Conservation (phyloP, 2,329 filamentous ascomycete species). For the Xenosphaeropsis pyriputrescens region DNA sequence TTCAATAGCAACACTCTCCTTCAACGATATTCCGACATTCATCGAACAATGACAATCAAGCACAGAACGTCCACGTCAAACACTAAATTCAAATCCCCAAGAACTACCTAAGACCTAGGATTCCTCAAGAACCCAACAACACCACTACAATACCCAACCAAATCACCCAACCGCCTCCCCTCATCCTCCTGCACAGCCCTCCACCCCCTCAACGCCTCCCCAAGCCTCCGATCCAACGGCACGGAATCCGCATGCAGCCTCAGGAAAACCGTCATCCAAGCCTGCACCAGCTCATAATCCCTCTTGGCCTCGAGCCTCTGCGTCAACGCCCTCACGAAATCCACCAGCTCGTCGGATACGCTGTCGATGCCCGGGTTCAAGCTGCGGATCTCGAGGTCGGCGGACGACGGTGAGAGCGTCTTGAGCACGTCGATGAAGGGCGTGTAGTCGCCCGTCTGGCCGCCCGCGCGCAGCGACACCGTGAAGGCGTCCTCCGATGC, state of each 20-base stretch:
- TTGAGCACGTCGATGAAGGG: slow-evolving; percentile 68
- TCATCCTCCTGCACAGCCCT: slow-evolving; percentile 59
- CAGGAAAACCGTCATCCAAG: slow-evolving; percentile 94
- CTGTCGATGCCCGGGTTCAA: slow-evolving; percentile 32
- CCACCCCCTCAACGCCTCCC: slow-evolving; percentile 52
- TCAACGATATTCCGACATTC: no score
- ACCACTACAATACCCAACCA: slow-evolving; percentile 80
- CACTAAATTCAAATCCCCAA: no score
- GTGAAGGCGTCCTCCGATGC: slow-evolving; percentile 44
- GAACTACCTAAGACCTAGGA: slow-evolving; percentile 17
- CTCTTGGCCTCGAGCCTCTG: slow-evolving; percentile 48
- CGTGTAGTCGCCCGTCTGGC: slow-evolving; percentile 42
- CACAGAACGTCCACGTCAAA: no score
- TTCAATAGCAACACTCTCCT: no score
- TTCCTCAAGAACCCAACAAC: slow-evolving; percentile 70
- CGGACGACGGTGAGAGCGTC: slow-evolving; percentile 65
- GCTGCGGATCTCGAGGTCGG: slow-evolving; percentile 83
- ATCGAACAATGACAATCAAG: no score
- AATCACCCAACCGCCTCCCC: slow-evolving; percentile 50
- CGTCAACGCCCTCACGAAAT: slow-evolving; percentile 74
- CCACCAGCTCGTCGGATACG: slow-evolving; percentile 53
- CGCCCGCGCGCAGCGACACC: slow-evolving; percentile 36
- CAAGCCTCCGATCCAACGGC: slow-evolving; percentile 27
- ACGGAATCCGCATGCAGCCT: slow-evolving; percentile 57
- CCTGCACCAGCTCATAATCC: slow-evolving; percentile 89